Conservation (phyloP, 257 asterid genomes). For the Leptodermis oblonga region DNA sequence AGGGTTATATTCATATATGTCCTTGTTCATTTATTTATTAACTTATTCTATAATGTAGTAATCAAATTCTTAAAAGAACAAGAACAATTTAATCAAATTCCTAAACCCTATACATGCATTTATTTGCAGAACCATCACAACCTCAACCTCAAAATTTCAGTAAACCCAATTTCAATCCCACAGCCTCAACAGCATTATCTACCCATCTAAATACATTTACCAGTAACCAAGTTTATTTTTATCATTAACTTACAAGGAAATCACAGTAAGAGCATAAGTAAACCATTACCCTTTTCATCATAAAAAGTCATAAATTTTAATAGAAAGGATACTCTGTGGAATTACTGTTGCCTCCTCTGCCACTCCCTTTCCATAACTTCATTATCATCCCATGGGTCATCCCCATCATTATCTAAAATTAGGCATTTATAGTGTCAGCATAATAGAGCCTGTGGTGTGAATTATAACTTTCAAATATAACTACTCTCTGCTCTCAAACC, state of each 20-base stretch:
- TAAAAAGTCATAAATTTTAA: not conserved
- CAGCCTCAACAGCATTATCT: not conserved
- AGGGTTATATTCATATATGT: not conserved
- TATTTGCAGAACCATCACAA: not conserved
- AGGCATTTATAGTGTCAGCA: not conserved
- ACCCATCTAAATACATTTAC: not conserved
- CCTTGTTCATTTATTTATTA: no score
- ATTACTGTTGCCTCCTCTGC: slow-evolving; percentile 61
- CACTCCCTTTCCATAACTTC: slow-evolving; percentile 79
- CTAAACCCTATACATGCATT: slow-evolving; percentile 36
- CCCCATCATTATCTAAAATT: slow-evolving; percentile 37
- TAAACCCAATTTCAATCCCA: not conserved
- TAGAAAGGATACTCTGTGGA: slow-evolving; percentile 56
- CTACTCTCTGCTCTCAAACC: not conserved
- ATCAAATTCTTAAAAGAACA: no score
- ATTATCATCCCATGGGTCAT: slow-evolving; percentile 63
- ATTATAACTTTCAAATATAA: no score
- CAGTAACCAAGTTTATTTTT: not conserved
- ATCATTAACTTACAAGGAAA: not conserved
- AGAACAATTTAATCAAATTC: not conserved
- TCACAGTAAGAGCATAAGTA: not conserved
- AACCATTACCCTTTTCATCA: not conserved
- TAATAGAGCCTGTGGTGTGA: not conserved
- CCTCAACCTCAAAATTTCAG: not conserved
- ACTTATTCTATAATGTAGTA: no score